Evolutionary conservation across 192 early-diverging fungal genomes (phyloP).

Genomic region (Pilobolus umbonatus): DNA sequence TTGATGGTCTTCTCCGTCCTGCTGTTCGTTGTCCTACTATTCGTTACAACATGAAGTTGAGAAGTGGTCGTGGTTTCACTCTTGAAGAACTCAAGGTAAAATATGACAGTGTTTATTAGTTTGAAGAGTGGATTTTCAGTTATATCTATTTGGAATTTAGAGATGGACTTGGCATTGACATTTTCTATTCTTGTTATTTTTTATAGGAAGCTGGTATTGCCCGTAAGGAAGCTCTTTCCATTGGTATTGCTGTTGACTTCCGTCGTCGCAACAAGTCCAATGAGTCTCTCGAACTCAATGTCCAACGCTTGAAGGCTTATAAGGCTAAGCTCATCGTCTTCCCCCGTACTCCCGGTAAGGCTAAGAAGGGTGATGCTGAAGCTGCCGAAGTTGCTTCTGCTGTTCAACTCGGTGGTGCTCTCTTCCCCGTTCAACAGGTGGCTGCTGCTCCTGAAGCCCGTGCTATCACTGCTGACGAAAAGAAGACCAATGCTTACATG

Average conservation of each 20-base stretch:
- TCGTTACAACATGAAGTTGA: conserved; percentile 98
- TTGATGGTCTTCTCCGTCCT: conserved; percentile 94
- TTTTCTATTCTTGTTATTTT: neutral
- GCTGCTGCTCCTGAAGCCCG: conserved; percentile 45
- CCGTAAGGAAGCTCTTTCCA: conserved; percentile 88
- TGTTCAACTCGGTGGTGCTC: conserved; percentile 58
- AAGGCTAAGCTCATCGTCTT: conserved; percentile 94
- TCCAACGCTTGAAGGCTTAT: conserved; percentile 93
- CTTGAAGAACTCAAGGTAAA: conserved; percentile 95
- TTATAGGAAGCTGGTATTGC: conserved; percentile 82
- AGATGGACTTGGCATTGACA: no score
- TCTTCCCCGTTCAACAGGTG: conserved; percentile 67
- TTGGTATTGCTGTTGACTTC: conserved; percentile 97
- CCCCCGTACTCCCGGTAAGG: conserved; percentile 89
- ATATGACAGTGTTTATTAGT: neutral
- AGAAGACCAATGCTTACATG: conserved; percentile 57
- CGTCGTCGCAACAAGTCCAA: conserved; percentile 94
- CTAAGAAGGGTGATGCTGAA: conserved; percentile 72
- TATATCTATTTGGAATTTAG: neutral
- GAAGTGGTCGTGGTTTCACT: conserved; percentile 96
- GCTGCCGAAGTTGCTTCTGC: conserved; percentile 52
- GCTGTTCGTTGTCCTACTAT: conserved; percentile 94
- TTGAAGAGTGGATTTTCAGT: neutral
- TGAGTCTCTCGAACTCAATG: conserved; percentile 90
- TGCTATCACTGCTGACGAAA: conserved; percentile 53